Evolutionary conservation across 176 grass and related monocot species (phyloP).

Genomic region (Eragrostis curvula): DNA sequence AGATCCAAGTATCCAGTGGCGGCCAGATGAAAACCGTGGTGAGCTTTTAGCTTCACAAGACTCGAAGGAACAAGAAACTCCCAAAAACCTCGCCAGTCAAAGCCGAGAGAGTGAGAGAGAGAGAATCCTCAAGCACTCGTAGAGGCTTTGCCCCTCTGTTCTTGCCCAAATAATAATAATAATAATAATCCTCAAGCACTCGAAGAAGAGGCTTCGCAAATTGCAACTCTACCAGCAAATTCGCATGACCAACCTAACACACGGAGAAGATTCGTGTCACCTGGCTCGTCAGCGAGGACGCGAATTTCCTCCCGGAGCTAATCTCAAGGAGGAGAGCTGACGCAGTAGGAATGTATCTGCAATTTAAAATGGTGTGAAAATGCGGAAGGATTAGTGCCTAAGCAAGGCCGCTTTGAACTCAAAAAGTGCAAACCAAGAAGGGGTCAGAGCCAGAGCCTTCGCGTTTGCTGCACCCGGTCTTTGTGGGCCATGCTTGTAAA

Average conservation of each 20-base stretch:
- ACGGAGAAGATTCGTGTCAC: slow-evolving; percentile 1
- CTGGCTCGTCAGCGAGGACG: slow-evolving; percentile 34
- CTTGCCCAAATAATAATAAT: too few species aligned
- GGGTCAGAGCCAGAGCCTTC: not conserved
- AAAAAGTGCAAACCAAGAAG: not conserved
- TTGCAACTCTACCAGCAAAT: not conserved
- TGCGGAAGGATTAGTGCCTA: slow-evolving; percentile 26
- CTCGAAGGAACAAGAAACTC: not conserved
- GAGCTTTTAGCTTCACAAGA: slow-evolving; percentile 20
- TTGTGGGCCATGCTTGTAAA: not conserved
- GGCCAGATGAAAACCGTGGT: not conserved
- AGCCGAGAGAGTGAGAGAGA: not conserved
- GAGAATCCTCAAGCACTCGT: not conserved
- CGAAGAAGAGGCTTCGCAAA: not conserved
- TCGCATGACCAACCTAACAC: slow-evolving; percentile 19
- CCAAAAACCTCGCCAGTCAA: not conserved
- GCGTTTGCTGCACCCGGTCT: not conserved
- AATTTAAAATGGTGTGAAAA: not conserved
- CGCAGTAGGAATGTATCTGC: slow-evolving; percentile 1
- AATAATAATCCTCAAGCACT: not conserved
- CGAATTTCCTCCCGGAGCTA: not conserved
- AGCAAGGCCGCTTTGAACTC: slow-evolving; percentile 24
- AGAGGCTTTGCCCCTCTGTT: not conserved
- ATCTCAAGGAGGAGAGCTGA: not conserved
- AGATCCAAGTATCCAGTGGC: slow-evolving; percentile 34